Percentiles rank a stretch among this genome's conserved stretches.
phyloP scores from a whole-genome alignment of 2,329 filamentous ascomycete species.

The Nannizziopsis arthrosporioides region DNA sequence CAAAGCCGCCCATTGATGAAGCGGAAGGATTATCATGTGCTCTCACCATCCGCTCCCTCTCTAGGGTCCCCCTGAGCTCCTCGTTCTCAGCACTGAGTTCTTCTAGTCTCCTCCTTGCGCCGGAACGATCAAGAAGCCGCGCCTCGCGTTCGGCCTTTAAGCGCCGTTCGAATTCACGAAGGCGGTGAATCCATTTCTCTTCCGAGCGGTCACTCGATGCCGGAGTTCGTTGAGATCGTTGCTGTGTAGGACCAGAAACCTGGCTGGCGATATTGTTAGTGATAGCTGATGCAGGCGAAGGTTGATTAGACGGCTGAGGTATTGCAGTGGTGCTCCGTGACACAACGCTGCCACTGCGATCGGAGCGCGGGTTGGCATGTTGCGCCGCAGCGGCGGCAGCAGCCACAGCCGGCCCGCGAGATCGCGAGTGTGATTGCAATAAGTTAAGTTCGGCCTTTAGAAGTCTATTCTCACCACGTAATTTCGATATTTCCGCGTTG shows the following conservation, averaged over 20 bases:
- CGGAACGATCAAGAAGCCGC: constrained; percentile 68
- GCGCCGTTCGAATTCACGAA: constrained; percentile 77
- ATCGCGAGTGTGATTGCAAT: constrained; percentile 53
- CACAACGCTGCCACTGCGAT: constrained; percentile 18
- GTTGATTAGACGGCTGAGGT: constrained; percentile 23
- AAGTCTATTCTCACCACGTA: constrained; percentile 49
- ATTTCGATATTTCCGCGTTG: constrained; percentile 46
- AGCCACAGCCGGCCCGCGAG: constrained; percentile 33
- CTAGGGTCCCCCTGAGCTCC: constrained; percentile 54
- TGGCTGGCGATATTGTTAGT: constrained; percentile 19
- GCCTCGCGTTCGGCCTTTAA: constrained; percentile 85
- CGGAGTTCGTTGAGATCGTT: constrained; percentile 6
- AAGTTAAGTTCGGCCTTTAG: constrained; percentile 55
- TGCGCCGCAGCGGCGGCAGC: constrained; percentile 26
- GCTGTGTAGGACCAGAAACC: constrained; percentile 17
- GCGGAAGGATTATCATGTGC: not conserved
- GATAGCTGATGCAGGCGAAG: constrained; percentile 26
- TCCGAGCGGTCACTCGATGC: constrained; percentile 38
- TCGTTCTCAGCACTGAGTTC: constrained; percentile 65
- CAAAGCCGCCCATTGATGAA: not conserved
- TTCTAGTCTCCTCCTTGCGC: constrained; percentile 67
- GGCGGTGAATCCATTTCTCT: constrained; percentile 70
- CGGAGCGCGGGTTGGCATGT: constrained; percentile 19
- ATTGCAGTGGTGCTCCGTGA: constrained; percentile 25
- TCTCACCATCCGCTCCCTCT: constrained; percentile 40